Evolutionary conservation across 2,329 filamentous ascomycete species (phyloP), one percentile per base, ranked within the genome.

Genomic region (Hypoxylon sp.): DNA sequence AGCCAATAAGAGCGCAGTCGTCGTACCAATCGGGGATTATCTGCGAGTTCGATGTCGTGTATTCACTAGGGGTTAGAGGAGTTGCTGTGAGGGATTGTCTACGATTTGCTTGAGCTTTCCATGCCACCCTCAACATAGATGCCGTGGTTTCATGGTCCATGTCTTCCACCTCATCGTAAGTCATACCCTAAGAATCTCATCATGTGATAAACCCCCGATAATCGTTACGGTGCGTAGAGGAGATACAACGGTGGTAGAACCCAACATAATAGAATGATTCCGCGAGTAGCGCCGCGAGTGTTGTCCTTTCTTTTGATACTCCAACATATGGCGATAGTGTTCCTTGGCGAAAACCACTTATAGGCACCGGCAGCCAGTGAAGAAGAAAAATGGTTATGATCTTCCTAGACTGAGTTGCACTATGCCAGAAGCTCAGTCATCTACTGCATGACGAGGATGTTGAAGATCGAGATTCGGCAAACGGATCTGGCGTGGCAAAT

Each of bases 1-100:
- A 53, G 18, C 58, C 58, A 61, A 61, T 61, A 3, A 40, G 33
- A 16, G 22, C n/a, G 36, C 18, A 5, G 44, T 32, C 9, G 30
- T 3, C n/a, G 30, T 26, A 33, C 42, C 38, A 30, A 55, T 55
- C 36, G 14, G 44, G 33, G 28, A 36, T 40, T n/a, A 49, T 14
- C 24, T n/a, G 6, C 6, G 3, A 14, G n/a, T 52, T 18, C 9
- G 11, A 9, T 16, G 9, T 33, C 49, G 36, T 36, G 11, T 11
- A 4, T 32, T 12, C 1, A 18, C 12, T n/a, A 49, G 16, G 2
- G 33, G 32, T 3, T 18, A 12, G 18, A 55, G 44, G 9, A 32
- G 16, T 14, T 36, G 8, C 14, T 14, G 14, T 18, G 16, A 24
- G 45, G 32, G 24, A 11, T 9, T 26, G 20, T 14, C 16, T 42